Evolutionary conservation across 306 rosid species (phyloP).

Genomic region (Fragaria nilgerrensis): DNA sequence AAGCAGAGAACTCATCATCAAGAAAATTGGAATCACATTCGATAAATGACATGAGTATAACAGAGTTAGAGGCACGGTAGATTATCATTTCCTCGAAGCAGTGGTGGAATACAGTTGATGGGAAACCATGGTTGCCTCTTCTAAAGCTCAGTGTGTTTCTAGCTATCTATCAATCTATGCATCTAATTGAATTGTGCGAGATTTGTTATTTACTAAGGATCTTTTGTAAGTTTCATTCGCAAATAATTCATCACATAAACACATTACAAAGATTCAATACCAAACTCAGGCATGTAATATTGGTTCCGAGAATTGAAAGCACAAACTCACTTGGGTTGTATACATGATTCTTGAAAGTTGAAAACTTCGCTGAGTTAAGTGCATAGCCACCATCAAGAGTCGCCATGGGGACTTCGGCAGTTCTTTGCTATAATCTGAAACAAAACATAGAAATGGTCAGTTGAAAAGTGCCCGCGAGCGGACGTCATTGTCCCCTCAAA

Average conservation of each 20-base stretch:
- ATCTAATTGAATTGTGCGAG: not conserved
- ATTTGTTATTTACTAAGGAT: not conserved
- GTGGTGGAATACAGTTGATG: not conserved
- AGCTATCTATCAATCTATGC: not conserved
- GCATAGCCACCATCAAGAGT: not conserved
- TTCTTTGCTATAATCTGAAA: not conserved
- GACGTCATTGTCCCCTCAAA: no score
- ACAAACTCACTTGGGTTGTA: not conserved
- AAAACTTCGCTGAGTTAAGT: not conserved
- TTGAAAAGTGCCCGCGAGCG: no score
- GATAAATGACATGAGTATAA: constrained; percentile 22
- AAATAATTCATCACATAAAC: not conserved
- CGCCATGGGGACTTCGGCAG: not conserved
- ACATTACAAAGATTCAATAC: no score
- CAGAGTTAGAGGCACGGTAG: constrained; percentile 35
- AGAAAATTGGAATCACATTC: constrained; percentile 13
- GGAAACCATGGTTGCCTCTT: not conserved
- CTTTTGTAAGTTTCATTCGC: not conserved
- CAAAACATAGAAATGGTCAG: no score
- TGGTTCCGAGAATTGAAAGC: not conserved
- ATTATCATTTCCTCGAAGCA: not conserved
- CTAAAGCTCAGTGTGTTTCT: not conserved
- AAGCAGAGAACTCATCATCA: constrained; percentile 17
- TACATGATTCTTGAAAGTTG: not conserved
- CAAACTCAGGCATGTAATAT: not conserved